Percentiles rank a stretch among this genome's conserved stretches.
Evolutionary conservation across 2,329 filamentous ascomycete genomes (phyloP).

Genomic region (Delphinella strobiligena): DNA sequence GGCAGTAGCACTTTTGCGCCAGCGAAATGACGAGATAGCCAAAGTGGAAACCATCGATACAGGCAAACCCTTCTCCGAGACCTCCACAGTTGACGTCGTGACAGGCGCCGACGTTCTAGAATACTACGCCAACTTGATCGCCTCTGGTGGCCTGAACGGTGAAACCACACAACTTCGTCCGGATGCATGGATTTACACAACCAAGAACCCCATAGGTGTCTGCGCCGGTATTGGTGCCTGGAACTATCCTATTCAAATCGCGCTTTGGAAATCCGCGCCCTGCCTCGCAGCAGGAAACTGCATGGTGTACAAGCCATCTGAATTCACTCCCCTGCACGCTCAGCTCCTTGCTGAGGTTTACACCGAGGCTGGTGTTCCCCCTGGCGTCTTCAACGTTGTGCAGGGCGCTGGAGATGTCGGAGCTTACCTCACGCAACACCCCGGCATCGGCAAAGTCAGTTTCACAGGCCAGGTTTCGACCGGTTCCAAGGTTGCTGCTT

Average conservation of each 20-base stretch:
- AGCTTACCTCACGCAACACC: slow-evolving; percentile 60
- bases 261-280: slow-evolving; percentile 78
- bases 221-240: slow-evolving; percentile 81
- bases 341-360: slow-evolving; percentile 65
- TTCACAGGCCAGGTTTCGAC: slow-evolving; percentile 83
- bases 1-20: slow-evolving; percentile 60
- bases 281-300: slow-evolving; percentile 78
- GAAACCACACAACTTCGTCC: slow-evolving; percentile 63
- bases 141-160: slow-evolving; percentile 66
- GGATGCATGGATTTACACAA: slow-evolving; percentile 72
- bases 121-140: slow-evolving; percentile 72
- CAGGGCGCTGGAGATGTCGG: slow-evolving; percentile 71
- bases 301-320: slow-evolving; percentile 85
- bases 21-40: slow-evolving; percentile 69
- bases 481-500: slow-evolving; percentile 66
- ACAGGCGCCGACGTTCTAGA: slow-evolving; percentile 78
- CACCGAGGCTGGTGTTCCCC: slow-evolving; percentile 64
- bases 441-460: slow-evolving; percentile 68
- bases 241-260: slow-evolving; percentile 90
- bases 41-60: slow-evolving; percentile 73
- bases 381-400: slow-evolving; percentile 78
- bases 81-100: slow-evolving; percentile 68
- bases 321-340: slow-evolving; percentile 75
- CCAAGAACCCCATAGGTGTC: slow-evolving; percentile 69
- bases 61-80: slow-evolving; percentile 76